These are phyloP conservation scores for Saccharomyces hybrid DNA, from an alignment of 1,139 yeast genomes.

Conservation along the genomic window DNA sequence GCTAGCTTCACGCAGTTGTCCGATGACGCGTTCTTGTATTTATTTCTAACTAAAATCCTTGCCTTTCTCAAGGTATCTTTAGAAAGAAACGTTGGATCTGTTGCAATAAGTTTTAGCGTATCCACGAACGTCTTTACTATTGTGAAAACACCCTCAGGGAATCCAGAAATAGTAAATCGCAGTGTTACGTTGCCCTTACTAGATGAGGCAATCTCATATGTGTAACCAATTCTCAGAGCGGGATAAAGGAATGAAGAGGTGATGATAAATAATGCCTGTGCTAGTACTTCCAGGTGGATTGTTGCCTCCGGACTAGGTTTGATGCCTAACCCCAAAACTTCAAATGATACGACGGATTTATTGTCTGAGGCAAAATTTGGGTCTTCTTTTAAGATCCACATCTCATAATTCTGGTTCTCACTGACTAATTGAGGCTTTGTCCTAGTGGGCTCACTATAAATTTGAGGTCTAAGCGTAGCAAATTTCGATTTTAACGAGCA, in stretches of 20 bases:
- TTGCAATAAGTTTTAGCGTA: slow-evolving; percentile 9
- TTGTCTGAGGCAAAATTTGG: slow-evolving; percentile 22
- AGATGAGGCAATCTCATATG: slow-evolving; percentile 50
- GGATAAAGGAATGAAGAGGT: slow-evolving; percentile 41
- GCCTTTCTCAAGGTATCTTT: slow-evolving; percentile 38
- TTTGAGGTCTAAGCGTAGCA: slow-evolving; percentile 31
- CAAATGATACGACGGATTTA: slow-evolving; percentile 39
- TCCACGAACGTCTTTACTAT: slow-evolving; percentile 13
- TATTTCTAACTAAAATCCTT: slow-evolving; percentile 38
- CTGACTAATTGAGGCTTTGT: slow-evolving; percentile 29
- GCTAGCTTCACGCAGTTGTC: slow-evolving; percentile 40
- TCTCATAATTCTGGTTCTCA: slow-evolving; percentile 34
- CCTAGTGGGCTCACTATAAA: slow-evolving; percentile 22
- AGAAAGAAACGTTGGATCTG: slow-evolving; percentile 15
- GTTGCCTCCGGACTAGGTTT: slow-evolving; percentile 33
- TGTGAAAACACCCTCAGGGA: slow-evolving; percentile 33
- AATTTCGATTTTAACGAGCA: slow-evolving; percentile 25
- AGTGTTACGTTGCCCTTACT: slow-evolving; percentile 44
- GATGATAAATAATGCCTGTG: slow-evolving; percentile 38
- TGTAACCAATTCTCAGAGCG: slow-evolving; percentile 44
- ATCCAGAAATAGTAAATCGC: slow-evolving; percentile 45
- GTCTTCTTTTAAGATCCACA: slow-evolving; percentile 42
- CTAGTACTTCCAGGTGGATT: slow-evolving; percentile 43
- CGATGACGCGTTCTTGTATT: slow-evolving; percentile 37
- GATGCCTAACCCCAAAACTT: slow-evolving; percentile 31